Conservation (phyloP, 768 basidiomycete species). For the Collybia sp. region DNA sequence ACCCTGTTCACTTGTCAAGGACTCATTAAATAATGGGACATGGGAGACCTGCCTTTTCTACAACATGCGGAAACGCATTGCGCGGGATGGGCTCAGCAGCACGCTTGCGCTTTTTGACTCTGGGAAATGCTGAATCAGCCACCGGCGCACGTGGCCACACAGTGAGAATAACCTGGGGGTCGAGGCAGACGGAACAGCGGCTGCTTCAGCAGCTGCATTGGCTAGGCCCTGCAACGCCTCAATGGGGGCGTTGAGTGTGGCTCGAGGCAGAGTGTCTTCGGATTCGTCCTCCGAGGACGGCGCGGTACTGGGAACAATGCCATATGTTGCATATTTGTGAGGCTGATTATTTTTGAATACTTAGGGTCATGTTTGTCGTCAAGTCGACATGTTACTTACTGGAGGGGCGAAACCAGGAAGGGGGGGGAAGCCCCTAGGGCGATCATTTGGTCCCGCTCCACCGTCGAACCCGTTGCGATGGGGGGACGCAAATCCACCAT, state of each 20-base stretch:
- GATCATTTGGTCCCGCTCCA: conserved; percentile 23
- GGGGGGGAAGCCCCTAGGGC: conserved; percentile 62
- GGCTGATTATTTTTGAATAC: conserved; percentile 39
- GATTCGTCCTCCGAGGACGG: conserved; percentile 90
- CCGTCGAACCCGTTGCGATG: conserved; percentile 38
- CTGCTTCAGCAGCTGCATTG: conserved; percentile 93
- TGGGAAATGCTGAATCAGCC: conserved; percentile 6
- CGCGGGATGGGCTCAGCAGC: conserved; percentile 72
- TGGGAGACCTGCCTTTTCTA: conserved; percentile 64
- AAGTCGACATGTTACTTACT: conserved; percentile 35
- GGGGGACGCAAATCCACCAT: conserved; percentile 25
- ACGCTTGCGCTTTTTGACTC: conserved; percentile 81
- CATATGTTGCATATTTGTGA: conserved; percentile 89
- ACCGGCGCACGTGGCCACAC: conserved; percentile 1
- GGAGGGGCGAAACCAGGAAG: conserved; percentile 91
- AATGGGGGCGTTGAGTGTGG: conserved; percentile 86
- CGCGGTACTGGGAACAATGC: conserved; percentile 79
- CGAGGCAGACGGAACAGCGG: conserved; percentile 67
- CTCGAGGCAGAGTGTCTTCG: conserved; percentile 81
- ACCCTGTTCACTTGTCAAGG: conserved; percentile 31
- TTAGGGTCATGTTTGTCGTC: conserved; percentile 9
- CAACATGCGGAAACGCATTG: conserved; percentile 85
- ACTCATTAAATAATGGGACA: conserved; percentile 4
- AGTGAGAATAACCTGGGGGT: conserved; percentile 47
- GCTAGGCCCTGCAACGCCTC: conserved; percentile 93